These are phyloP conservation scores for Xerophyta viscosa DNA, from an alignment of 106 monocot species.

Conservation along the genomic window DNA sequence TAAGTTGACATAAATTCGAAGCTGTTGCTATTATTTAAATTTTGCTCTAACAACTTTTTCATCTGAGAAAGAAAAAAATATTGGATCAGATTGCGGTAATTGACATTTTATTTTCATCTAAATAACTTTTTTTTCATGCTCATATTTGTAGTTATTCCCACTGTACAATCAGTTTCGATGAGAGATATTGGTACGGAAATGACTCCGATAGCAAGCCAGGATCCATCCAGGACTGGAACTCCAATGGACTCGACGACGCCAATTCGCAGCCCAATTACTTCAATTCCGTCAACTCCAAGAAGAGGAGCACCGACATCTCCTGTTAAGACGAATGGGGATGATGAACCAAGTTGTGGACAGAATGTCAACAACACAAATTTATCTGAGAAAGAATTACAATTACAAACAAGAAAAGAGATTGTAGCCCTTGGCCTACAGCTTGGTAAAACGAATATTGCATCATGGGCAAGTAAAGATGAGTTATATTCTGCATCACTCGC, in stretches of 20 bases:
- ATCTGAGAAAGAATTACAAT: conserved; percentile 58
- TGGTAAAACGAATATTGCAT: conserved; percentile 85
- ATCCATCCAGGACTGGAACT: conserved; percentile 77
- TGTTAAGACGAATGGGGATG: neutral
- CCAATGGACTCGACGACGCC: conserved; percentile 61
- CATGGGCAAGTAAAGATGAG: conserved; percentile 74
- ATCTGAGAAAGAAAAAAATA: too few species aligned
- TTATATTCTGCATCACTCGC: neutral
- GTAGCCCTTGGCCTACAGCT: conserved; percentile 73
- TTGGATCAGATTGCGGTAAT: too few species aligned
- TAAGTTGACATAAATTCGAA: too few species aligned
- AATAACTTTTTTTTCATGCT: neutral
- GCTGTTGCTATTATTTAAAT: too few species aligned
- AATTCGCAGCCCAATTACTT: conserved; percentile 39
- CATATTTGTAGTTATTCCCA: conserved; percentile 21
- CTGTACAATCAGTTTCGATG: conserved; percentile 63
- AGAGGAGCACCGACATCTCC: conserved; percentile 27
- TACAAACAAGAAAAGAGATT: conserved; percentile 71
- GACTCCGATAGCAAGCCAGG: conserved; percentile 91
- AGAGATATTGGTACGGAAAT: conserved; percentile 96
- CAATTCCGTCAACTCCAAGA: conserved; percentile 50
- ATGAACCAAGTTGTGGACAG: conserved; percentile 7
- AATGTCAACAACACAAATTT: conserved; percentile 17
- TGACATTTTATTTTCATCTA: too few species aligned
- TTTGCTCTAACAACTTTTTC: too few species aligned